Conservation (phyloP, 2,329 filamentous ascomycete genomes). For the Tolypocladium tundrense region DNA sequence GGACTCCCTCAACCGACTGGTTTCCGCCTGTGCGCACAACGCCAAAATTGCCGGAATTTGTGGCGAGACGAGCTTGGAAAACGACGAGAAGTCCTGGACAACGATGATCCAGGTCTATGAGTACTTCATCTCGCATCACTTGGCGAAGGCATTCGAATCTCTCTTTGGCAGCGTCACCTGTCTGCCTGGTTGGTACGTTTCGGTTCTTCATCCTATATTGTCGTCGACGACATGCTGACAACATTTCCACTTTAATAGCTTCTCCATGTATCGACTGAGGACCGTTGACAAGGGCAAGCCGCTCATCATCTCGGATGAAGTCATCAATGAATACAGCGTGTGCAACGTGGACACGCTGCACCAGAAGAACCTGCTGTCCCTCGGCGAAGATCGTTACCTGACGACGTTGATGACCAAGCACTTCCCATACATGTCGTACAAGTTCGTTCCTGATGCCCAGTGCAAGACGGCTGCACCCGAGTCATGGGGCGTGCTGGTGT, state of each 20-base stretch:
- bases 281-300: constrained; percentile 92
- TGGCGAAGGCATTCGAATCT: constrained; percentile 95
- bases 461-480: constrained; percentile 91
- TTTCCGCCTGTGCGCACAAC: constrained; percentile 87
- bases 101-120: constrained; percentile 99
- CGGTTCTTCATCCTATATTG: background rate
- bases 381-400: constrained; percentile 94
- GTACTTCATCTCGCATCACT: constrained; percentile 97
- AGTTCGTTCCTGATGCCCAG: constrained; percentile 88
- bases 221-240: background rate
- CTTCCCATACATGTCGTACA: constrained; percentile 92
- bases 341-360: constrained; percentile 89
- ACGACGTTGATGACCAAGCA: constrained; percentile 98
- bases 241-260: constrained; percentile 46
- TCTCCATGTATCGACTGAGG: constrained; percentile 95
- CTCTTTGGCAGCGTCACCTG: constrained; percentile 97
- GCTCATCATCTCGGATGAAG: constrained; percentile 79
- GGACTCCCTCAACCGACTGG: constrained; percentile 84
- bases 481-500: constrained; percentile 85
- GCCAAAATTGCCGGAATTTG: constrained; percentile 96
- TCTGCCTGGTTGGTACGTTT: constrained; percentile 93
- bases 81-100: constrained; percentile 93
- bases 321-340: constrained; percentile 82
- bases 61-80: constrained; percentile 91
- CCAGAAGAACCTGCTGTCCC: constrained; percentile 88